Conservation (phyloP, 2,329 filamentous ascomycete species). For the Corinectria fuckeliana region DNA sequence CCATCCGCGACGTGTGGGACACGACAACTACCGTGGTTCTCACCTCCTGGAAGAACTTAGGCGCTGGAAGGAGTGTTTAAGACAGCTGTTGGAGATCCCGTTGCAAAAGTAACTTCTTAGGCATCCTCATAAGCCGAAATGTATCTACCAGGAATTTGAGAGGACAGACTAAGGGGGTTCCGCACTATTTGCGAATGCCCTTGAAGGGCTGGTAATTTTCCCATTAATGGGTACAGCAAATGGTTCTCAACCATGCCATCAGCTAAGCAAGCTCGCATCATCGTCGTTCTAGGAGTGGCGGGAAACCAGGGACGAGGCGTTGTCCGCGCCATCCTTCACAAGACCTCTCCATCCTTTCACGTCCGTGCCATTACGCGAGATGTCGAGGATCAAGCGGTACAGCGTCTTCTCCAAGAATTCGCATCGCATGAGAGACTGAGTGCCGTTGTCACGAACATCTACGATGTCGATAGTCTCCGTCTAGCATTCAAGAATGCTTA, state of each 20-base stretch:
- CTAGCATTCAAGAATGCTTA: slow-evolving; percentile 7
- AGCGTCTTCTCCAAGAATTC: background rate
- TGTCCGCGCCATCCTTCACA: slow-evolving; percentile 4
- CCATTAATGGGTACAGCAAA: background rate
- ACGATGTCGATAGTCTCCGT: slow-evolving; percentile 15
- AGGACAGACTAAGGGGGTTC: too few species aligned
- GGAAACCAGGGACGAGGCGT: slow-evolving; percentile 17
- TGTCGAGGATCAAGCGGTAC: background rate
- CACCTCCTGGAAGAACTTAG: too few species aligned
- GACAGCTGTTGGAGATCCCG: too few species aligned
- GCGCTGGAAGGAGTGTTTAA: too few species aligned
- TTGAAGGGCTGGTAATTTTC: too few species aligned
- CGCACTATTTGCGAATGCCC: too few species aligned
- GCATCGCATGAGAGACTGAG: background rate
- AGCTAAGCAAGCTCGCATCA: background rate
- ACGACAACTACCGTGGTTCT: background rate
- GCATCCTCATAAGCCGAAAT: too few species aligned
- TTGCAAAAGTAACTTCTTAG: too few species aligned
- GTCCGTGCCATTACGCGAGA: slow-evolving; percentile 13
- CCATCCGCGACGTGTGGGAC: background rate
- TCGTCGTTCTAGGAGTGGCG: slow-evolving; percentile 19
- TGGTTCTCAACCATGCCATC: background rate
- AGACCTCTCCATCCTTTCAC: background rate
- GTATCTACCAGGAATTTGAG: too few species aligned
- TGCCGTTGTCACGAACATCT: slow-evolving; percentile 5